Percentiles rank a stretch among this genome's conserved stretches.
Conservation (phyloP, 495 filamentous ascomycete genomes). For the Emericellopsis terricola region DNA sequence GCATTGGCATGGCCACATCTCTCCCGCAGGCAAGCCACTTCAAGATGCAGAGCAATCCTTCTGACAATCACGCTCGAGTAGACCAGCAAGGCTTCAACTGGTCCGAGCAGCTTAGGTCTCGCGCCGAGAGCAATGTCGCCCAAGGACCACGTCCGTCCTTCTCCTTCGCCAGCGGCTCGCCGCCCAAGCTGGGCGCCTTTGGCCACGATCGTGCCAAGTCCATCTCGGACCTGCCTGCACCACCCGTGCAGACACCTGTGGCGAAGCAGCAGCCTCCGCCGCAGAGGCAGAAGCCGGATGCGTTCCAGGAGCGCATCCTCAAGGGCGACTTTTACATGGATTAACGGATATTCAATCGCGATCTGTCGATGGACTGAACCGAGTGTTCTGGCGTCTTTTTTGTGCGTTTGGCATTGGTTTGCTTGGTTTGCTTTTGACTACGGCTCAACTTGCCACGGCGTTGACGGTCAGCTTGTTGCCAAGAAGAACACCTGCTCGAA, state of each 20-base stretch:
- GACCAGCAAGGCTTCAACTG: conserved; percentile 76
- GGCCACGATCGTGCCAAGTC: conserved; percentile 52
- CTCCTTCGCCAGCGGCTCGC: conserved; percentile 21
- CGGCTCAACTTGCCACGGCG: too few species aligned
- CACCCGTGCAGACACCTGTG: conserved; percentile 30
- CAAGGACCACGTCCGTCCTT: conserved; percentile 27
- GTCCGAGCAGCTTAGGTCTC: conserved; percentile 80
- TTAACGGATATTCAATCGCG: too few species aligned
- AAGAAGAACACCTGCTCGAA: too few species aligned
- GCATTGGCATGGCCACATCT: conserved; percentile 8
- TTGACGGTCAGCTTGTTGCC: too few species aligned
- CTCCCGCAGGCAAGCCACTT: conserved; percentile 32
- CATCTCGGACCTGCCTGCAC: conserved; percentile 47
- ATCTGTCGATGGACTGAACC: too few species aligned
- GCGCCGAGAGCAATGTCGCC: conserved; percentile 69
- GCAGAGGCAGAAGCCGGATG: conserved; percentile 60
- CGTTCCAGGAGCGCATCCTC: conserved; percentile 88
- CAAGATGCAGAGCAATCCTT: conserved; percentile 33
- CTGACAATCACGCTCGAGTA: conserved; percentile 44
- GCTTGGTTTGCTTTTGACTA: too few species aligned
- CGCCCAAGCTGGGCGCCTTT: conserved; percentile 11
- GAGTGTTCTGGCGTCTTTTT: neutral
- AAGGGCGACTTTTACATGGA: conserved; percentile 99
- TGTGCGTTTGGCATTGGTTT: neutral
- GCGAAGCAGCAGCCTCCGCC: conserved; percentile 12